Evolutionary conservation across 2,329 filamentous ascomycete species (phyloP).

Genomic region (Calonectria henricotiae): DNA sequence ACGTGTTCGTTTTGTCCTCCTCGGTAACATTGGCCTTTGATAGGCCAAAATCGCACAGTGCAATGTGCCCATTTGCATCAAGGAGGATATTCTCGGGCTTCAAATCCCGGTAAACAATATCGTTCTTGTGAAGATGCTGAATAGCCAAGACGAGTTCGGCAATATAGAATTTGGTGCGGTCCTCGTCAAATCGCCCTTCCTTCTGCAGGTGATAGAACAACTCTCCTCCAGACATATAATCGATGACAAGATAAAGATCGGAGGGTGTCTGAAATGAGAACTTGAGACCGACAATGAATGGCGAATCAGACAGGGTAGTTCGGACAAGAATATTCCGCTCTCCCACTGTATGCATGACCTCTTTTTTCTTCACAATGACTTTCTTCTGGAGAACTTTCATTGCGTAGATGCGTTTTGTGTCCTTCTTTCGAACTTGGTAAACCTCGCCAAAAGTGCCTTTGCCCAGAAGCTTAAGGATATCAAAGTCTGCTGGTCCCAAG

Average conservation of each 20-base stretch:
- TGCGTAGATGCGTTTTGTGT: constrained; percentile 95
- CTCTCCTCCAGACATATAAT: not conserved
- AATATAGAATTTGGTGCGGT: not conserved
- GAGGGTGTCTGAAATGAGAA: not conserved
- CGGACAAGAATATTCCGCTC: not conserved
- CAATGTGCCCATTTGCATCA: not conserved
- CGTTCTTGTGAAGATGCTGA: not conserved
- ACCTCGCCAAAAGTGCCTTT: constrained; percentile 99
- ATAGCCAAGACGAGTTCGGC: not conserved
- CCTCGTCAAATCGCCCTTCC: not conserved
- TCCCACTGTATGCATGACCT: constrained; percentile 64
- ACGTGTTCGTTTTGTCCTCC: not conserved
- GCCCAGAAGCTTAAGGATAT: constrained; percentile 92
- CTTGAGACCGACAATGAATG: not conserved
- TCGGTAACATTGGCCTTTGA: not conserved
- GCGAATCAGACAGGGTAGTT: not conserved
- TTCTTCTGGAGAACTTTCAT: constrained; percentile 99
- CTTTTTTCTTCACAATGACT: constrained; percentile 99
- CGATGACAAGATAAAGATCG: not conserved
- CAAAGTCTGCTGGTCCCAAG: not conserved
- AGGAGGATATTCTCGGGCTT: not conserved
- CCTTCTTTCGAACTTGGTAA: constrained; percentile 97
- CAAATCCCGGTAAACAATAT: not conserved
- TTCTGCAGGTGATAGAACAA: not conserved
- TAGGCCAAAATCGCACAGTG: not conserved